Base-by-base conservation (phyloP, 2,329 filamentous ascomycete species). In the Pseudopyricularia javanii region DNA sequence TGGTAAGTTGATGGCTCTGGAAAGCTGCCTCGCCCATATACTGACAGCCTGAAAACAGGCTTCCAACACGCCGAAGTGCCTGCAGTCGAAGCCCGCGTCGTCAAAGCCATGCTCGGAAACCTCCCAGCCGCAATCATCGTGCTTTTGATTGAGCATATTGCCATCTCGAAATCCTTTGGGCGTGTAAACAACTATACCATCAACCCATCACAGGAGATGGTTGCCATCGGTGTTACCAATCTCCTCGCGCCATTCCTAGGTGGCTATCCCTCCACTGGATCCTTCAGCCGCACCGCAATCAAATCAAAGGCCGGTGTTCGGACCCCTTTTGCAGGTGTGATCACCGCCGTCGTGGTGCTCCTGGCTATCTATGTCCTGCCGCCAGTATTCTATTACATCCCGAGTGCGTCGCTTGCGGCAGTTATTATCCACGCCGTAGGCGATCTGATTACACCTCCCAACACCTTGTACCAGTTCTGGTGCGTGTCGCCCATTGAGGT, bases 111-210 rank as follows among this genome's bases (percentile, higher is more conserved):
- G 62, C 74, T 78, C 1, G 73, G 74, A 45, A 78, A 96, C 57
- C 73, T 97, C 4, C 93, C 93, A 0, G 87, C 86, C 4, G 84
- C 87, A 0, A 83, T 96, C 52, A 94, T 97, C 58, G 91, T 98
- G 9, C 77, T 97, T 53, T 76, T 98, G 30, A 95, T 97, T 56
- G 93, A 98, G 70, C 93, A 98, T 67, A 95, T 98, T 62, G 90
- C 93, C 53, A 97, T 98, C 57, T 90, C 91, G 30, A 98, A 98
- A 68, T 97, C 91, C 0, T 97, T 98, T 59, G 93, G 93, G n/a
- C 81, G 93, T 56, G 81, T 96, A 61, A 97, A 97, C 74, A 95
- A 96, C 71, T 98, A 98, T 69, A 86, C 83, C 37, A 97, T 98
- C 66, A 85, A 97, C 61, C 91, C 93, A 0, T 97, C 91, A 0